Percentiles rank a stretch among this genome's conserved stretches.
phyloP scores from a whole-genome alignment of 257 asterid species.

The Anisodus tanguticus region DNA sequence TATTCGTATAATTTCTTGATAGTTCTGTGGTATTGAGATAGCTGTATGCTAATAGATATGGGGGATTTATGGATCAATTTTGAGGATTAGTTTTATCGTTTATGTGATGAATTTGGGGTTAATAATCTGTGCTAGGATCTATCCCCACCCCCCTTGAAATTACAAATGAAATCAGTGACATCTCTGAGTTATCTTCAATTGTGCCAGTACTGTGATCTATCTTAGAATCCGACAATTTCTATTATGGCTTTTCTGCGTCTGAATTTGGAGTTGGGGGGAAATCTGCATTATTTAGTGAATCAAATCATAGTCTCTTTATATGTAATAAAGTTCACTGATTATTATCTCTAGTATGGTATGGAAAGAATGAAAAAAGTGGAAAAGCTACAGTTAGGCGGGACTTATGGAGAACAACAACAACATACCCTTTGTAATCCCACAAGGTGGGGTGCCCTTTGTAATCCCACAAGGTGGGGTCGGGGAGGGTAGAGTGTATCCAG shows the following conservation, averaged over 20 bases:
- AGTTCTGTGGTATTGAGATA: conserved; percentile 1
- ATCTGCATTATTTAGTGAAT: background rate
- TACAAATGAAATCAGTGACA: background rate
- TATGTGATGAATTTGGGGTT: background rate
- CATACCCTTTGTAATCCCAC: too few relatives aligned
- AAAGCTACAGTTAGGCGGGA: background rate
- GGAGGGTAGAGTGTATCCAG: too few relatives aligned
- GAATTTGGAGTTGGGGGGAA: background rate
- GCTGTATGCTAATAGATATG: background rate
- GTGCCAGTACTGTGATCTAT: background rate
- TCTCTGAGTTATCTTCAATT: conserved; percentile 9
- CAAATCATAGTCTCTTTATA: background rate
- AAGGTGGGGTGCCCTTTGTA: too few relatives aligned
- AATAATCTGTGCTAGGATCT: background rate
- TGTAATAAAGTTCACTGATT: background rate
- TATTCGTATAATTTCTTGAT: background rate
- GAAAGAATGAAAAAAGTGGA: background rate
- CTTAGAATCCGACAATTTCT: background rate
- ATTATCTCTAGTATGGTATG: background rate
- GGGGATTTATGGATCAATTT: background rate
- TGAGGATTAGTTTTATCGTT: background rate
- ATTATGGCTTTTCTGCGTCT: background rate
- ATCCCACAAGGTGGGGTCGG: too few relatives aligned
- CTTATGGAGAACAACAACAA: background rate
- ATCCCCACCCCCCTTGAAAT: background rate